A percentile compares a stretch with the other conserved stretches of the same genome.
phyloP scores from a whole-genome alignment of 1,284 basidiomycete genomes.

The Chalciporus piperatoides region DNA sequence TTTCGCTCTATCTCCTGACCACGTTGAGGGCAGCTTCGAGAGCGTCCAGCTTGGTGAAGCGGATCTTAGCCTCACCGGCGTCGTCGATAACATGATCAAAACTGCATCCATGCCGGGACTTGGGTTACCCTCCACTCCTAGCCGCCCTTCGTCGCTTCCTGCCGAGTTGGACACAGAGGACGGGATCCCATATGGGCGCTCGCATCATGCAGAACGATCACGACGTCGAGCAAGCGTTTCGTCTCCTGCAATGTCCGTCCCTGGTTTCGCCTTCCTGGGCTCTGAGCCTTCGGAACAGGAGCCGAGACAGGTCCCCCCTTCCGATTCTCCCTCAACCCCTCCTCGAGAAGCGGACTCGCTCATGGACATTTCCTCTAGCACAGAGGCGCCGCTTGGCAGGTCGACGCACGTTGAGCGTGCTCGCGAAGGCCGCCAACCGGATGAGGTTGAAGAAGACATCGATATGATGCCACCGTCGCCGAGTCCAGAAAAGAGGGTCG shows the following conservation, averaged over 20 bases:
- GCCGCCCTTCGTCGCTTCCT: slow-evolving; percentile 36
- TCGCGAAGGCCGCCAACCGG: slow-evolving; percentile 35
- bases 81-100: slow-evolving; percentile 59
- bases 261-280: slow-evolving; percentile 19
- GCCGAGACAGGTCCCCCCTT: slow-evolving; percentile 19
- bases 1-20: slow-evolving; percentile 15
- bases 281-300: slow-evolving; percentile 6
- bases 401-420: slow-evolving; percentile 48
- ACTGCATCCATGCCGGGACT: slow-evolving; percentile 26
- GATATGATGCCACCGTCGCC: slow-evolving; percentile 58
- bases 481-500: slow-evolving; percentile 46
- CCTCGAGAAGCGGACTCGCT: slow-evolving; percentile 18
- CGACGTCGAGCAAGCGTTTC: slow-evolving; percentile 29
- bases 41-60: slow-evolving; percentile 33
- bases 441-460: slow-evolving; percentile 43
- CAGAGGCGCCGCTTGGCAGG: slow-evolving; percentile 44
- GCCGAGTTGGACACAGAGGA: slow-evolving; percentile 56
- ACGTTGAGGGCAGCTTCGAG: slow-evolving; percentile 24
- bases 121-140: slow-evolving; percentile 32
- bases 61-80: slow-evolving; percentile 58
- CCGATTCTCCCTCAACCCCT: slow-evolving; percentile 24
- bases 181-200: slow-evolving; percentile 65
- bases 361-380: slow-evolving; percentile 15
- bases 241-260: slow-evolving; percentile 24
- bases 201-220: slow-evolving; percentile 59